A percentile compares a stretch with the other conserved stretches of the same genome.
These are phyloP conservation scores for Botryotinia convoluta DNA, from an alignment of 2,329 filamentous ascomycete genomes.

Conservation along the genomic window DNA sequence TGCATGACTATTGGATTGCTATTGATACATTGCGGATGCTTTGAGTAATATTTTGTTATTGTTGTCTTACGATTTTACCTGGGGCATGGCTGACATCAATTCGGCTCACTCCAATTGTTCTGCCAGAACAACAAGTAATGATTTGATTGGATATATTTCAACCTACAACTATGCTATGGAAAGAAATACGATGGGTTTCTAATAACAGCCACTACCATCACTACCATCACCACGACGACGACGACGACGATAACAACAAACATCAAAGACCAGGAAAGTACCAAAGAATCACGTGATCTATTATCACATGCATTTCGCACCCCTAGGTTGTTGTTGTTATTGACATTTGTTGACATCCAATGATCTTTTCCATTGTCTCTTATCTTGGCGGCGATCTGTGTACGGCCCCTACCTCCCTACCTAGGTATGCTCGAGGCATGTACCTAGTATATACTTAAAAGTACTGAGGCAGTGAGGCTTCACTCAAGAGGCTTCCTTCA, in stretches of 20 bases:
- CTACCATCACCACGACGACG: no score
- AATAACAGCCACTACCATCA: neutral
- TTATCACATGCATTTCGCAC: neutral
- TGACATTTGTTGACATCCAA: neutral
- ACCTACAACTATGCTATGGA: neutral
- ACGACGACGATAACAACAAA: neutral
- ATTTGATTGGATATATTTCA: neutral
- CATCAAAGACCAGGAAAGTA: rapidly evolving
- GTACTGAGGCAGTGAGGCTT: neutral
- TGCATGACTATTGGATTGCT: neutral
- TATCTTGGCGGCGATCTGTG: neutral
- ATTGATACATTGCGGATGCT: neutral
- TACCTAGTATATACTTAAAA: neutral
- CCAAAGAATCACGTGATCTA: neutral
- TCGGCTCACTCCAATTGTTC: neutral
- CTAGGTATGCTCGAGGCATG: neutral
- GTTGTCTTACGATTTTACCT: neutral
- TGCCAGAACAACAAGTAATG: neutral
- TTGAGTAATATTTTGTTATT: neutral
- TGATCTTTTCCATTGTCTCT: neutral
- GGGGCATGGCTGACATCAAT: neutral
- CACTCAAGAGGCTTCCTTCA: neutral
- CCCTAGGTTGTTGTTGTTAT: neutral
- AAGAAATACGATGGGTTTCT: neutral
- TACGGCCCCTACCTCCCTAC: no score